Evolutionary conservation across 1,284 basidiomycete genomes (phyloP), one percentile per base, ranked within the genome.

Genomic region (Flammula alnicola): DNA sequence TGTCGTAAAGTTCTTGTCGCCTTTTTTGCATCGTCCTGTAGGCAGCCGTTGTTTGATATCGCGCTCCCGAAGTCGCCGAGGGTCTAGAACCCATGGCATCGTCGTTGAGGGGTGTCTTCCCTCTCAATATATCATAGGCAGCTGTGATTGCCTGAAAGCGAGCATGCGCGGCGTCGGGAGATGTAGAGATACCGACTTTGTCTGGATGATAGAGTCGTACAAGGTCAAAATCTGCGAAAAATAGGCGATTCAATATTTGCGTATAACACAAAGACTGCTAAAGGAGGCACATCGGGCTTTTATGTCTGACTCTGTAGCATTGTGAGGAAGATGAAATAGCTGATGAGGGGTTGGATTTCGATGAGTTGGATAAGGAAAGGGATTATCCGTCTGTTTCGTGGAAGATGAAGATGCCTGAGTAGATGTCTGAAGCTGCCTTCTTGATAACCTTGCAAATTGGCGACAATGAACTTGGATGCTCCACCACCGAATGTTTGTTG

Each of bases 141-240:
- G 62, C 48, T 5, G 66, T 64, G 43, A 70, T 67, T 4, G 78
- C 71, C 52, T 80, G 81, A 60, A 86, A 86, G 6, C 79, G 77
- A 11, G 75, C 68, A 62, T 84, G 81, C 0, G 79, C 80, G n/a
- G 73, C 61, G 12, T 77, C 75, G 1, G 77, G 65, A 6, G 79
- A 61, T 12, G 75, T 51, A 10, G 67, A 68, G n/a, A 68, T 63
- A 19, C 70, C 65, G 6, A 73, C 69, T 43, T 80, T 82, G 67
- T 86, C 84, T 8, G 84, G 84, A 59, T 86, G 84, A 62, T 85
- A 84, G 47, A 84, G 74, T 32, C 78, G 70, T 10, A 85, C 84
- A 26, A 86, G 79, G 54, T 84, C 83, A 59, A 79, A 84, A 64
- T 85, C 84, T 86, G 44, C 27, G 12, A 52, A 27, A 39, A 44